phyloP scores from a whole-genome alignment of 768 basidiomycete species.

The Leccinum pellstonianum region DNA sequence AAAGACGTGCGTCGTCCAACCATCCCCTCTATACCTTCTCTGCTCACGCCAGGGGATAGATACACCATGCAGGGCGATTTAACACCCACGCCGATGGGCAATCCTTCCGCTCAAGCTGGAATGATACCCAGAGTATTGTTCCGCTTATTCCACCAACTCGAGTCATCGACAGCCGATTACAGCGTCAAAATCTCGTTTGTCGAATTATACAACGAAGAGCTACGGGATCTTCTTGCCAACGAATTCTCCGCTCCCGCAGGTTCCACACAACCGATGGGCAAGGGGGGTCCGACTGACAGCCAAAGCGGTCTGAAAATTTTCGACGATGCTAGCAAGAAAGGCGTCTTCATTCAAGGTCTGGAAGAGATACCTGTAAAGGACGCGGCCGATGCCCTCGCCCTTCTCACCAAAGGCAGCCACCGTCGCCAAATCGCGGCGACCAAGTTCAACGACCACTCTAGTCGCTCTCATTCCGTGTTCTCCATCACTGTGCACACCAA shows the following conservation, averaged over 20 bases:
- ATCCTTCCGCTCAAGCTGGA: conserved; percentile 85
- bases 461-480: conserved; percentile 97
- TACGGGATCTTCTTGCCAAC: conserved; percentile 84
- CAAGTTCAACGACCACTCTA: conserved; percentile 96
- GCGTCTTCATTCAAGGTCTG: conserved; percentile 91
- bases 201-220: conserved; percentile 97
- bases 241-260: conserved; percentile 73
- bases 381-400: conserved; percentile 75
- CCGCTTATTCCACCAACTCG: conserved; percentile 86
- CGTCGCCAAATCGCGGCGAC: conserved; percentile 93
- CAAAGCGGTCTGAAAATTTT: conserved; percentile 81
- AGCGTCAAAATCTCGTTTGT: conserved; percentile 93
- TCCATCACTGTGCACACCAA: conserved; percentile 94
- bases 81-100: conserved; percentile 76
- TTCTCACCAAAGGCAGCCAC: conserved; percentile 87
- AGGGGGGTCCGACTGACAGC: conserved; percentile 48
- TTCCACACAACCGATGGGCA: conserved; percentile 76
- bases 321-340: conserved; percentile 84
- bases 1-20: conserved; percentile 73
- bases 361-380: conserved; percentile 87
- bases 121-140: conserved; percentile 95
- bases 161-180: conserved; percentile 73
- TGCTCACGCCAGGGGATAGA: conserved; percentile 37
- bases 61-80: conserved; percentile 99
- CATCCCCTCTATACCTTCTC: not conserved